A percentile compares a stretch with the other conserved stretches of the same genome.
Evolutionary conservation across 164 flowering plant species (phyloP).

Genomic region (Saururus chinensis): DNA sequence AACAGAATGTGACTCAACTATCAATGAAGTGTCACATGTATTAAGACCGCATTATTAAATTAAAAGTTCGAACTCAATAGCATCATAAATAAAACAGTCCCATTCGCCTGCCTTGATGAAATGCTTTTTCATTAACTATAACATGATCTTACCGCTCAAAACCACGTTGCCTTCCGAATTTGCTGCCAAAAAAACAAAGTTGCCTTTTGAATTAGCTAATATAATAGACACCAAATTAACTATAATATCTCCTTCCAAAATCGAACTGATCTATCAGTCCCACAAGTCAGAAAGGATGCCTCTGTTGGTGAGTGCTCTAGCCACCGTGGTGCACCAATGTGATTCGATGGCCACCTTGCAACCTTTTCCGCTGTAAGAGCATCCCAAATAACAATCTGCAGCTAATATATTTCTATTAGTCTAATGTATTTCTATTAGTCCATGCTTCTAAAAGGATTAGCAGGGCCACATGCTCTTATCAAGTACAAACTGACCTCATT

Average conservation of each 20-base stretch:
- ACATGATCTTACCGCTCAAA: no score
- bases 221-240: no score
- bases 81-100: no score
- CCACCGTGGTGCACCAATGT: conserved; percentile 74
- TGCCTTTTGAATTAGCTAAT: no score
- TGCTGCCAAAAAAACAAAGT: no score
- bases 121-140: no score
- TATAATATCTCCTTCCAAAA: conserved; percentile 62
- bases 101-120: no score
- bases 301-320: conserved; percentile 80
- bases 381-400: conserved; percentile 82
- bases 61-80: no score
- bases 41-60: no score
- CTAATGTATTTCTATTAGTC: background rate
- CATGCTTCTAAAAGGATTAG: background rate
- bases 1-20: no score
- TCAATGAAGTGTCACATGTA: no score
- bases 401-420: conserved; percentile 2
- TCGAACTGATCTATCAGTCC: conserved; percentile 65
- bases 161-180: no score
- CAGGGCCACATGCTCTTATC: background rate
- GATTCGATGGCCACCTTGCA: conserved; percentile 72
- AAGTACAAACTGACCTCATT: conserved; percentile 48
- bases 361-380: conserved; percentile 63
- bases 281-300: conserved; percentile 67